Evolutionary conservation across 306 rosid genomes (phyloP).

Genomic region (Acacia confusa): DNA sequence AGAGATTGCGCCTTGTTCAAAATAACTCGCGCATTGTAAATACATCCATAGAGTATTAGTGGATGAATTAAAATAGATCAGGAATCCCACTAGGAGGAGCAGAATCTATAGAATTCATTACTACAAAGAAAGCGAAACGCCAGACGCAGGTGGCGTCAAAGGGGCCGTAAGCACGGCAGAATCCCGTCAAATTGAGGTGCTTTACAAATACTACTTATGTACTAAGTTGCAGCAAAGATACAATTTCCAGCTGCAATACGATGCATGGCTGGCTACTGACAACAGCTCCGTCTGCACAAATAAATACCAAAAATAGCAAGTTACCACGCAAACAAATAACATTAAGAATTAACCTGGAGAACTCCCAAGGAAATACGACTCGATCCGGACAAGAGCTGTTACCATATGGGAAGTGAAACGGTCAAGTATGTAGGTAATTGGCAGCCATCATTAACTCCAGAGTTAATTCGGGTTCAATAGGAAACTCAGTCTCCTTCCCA

Average conservation of each 20-base stretch:
- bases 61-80: background rate
- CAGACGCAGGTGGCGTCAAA: no score
- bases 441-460: slow-evolving; percentile 97
- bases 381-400: slow-evolving; percentile 24
- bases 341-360: background rate
- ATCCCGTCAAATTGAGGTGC: background rate
- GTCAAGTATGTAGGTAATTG: slow-evolving; percentile 85
- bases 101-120: no score
- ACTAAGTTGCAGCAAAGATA: slow-evolving; percentile 29
- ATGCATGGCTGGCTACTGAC: background rate
- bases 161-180: no score
- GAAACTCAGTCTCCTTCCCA: slow-evolving; percentile 89
- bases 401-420: slow-evolving; percentile 27
- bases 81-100: background rate
- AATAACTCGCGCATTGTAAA: background rate
- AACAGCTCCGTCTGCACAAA: slow-evolving; percentile 37
- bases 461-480: slow-evolving; percentile 85
- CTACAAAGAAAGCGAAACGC: no score
- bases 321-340: slow-evolving; percentile 5
- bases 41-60: background rate
- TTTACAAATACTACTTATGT: slow-evolving; percentile 23
- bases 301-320: background rate
- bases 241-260: slow-evolving; percentile 26
- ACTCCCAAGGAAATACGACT: slow-evolving; percentile 19
- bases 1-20: no score